phyloP scores from a whole-genome alignment of 306 rosid genomes.

The Casuarina cunninghamiana region DNA sequence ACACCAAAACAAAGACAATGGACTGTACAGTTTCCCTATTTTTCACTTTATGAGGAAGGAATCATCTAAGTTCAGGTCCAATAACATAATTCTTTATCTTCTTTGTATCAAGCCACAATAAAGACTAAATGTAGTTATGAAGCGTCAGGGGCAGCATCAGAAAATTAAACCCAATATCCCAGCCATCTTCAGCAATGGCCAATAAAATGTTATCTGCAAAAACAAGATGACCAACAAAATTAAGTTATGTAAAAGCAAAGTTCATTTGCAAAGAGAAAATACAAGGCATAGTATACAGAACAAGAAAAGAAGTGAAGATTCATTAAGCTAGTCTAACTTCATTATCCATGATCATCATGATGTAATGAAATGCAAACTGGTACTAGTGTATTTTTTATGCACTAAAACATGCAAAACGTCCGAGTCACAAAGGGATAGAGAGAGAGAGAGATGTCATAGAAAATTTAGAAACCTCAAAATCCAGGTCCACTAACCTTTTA shows the following conservation, averaged over 20 bases:
- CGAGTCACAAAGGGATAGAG: neutral
- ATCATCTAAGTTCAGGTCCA: conserved; percentile 21
- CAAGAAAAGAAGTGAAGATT: neutral
- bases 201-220: conserved; percentile 32
- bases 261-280: conserved; percentile 2
- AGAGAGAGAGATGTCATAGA: neutral
- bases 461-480: neutral
- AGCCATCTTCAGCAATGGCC: conserved; percentile 24
- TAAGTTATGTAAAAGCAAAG: conserved; percentile 7
- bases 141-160: conserved; percentile 14
- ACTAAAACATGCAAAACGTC: neutral
- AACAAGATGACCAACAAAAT: conserved; percentile 14
- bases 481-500: neutral
- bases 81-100: conserved; percentile 7
- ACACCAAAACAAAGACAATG: conserved; percentile 28
- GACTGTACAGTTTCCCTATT: conserved; percentile 16
- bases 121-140: conserved; percentile 21
- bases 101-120: conserved; percentile 29
- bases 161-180: conserved; percentile 32
- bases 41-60: conserved; percentile 31
- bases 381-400: neutral
- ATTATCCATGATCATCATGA: neutral
- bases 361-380: neutral
- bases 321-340: neutral
- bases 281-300: neutral